Conservation (phyloP, 2,329 filamentous ascomycete genomes). For the Hymenoscyphus salicellus region DNA sequence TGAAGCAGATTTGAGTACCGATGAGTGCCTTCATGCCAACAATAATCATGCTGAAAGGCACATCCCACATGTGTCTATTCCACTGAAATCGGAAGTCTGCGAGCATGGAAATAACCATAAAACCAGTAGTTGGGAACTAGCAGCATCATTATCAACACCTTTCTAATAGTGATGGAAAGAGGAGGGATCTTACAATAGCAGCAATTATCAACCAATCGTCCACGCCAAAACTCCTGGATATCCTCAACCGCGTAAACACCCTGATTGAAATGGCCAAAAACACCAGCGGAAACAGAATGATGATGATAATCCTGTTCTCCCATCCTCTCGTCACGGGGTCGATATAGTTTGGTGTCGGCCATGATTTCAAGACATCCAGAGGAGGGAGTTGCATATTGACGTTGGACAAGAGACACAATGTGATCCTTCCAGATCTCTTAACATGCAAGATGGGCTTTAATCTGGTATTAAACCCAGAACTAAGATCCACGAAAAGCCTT, state of each 20-base stretch:
- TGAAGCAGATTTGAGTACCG: constrained; percentile 39
- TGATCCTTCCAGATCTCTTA: no score
- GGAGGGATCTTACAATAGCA: constrained; percentile 37
- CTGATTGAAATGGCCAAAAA: constrained; percentile 43
- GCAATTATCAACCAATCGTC: constrained; percentile 47
- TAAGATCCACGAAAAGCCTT: no score
- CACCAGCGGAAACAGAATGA: constrained; percentile 41
- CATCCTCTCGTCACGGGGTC: constrained; percentile 45
- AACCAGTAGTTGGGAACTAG: constrained; percentile 38
- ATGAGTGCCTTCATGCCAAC: constrained; percentile 39
- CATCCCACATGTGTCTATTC: constrained; percentile 44
- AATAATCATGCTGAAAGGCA: constrained; percentile 33
- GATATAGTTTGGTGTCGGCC: constrained; percentile 47
- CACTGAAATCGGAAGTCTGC: constrained; percentile 37
- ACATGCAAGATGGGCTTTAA: background rate
- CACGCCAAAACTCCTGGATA: constrained; percentile 45
- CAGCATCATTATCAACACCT: background rate
- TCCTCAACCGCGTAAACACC: constrained; percentile 44
- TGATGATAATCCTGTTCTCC: constrained; percentile 42
- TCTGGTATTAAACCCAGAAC: no score
- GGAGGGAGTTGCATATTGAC: constrained; percentile 41
- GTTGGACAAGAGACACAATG: background rate
- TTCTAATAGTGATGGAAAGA: background rate
- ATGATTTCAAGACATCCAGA: constrained; percentile 40
- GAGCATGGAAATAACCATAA: constrained; percentile 37